phyloP scores from a whole-genome alignment of 1,139 yeast species.

The Yamadazyma dendronema region DNA sequence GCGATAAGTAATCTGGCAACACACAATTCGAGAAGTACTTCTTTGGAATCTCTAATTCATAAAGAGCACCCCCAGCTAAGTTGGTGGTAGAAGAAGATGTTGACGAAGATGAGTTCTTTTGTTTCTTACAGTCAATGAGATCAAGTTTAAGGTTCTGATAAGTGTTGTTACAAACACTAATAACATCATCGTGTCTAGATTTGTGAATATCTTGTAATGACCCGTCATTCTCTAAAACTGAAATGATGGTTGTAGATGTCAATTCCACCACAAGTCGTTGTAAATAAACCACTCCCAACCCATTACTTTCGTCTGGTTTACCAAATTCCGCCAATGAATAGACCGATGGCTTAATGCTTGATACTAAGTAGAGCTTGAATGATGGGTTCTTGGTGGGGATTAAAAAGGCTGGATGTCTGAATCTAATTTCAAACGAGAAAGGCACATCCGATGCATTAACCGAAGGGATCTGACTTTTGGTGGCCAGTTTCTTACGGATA shows the following conservation, averaged over 20 bases:
- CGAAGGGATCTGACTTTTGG: conserved; percentile 18
- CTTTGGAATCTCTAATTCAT: conserved; percentile 49
- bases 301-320: conserved; percentile 41
- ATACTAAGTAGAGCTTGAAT: conserved; percentile 37
- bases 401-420: conserved; percentile 44
- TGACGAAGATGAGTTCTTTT: conserved; percentile 26
- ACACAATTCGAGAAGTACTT: conserved; percentile 37
- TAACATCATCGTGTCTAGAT: conserved; percentile 26
- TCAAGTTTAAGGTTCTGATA: conserved; percentile 42
- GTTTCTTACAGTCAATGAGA: conserved; percentile 31
- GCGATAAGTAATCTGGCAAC: conserved; percentile 51
- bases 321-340: conserved; percentile 39
- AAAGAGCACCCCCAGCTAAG: conserved; percentile 17
- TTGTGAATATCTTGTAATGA: conserved; percentile 25
- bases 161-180: conserved; percentile 30
- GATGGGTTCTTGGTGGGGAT: conserved; percentile 43
- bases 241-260: conserved; percentile 27
- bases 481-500: neutral
- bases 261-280: conserved; percentile 39
- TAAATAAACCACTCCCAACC: conserved; percentile 46
- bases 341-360: conserved; percentile 31
- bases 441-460: conserved; percentile 39
- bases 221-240: conserved; percentile 38
- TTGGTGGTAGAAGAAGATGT: conserved; percentile 9
- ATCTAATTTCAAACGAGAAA: conserved; percentile 46